Percentiles rank a stretch among this genome's conserved stretches.
phyloP scores from a whole-genome alignment of 805 yeast species.

The Suhomyces sp. region DNA sequence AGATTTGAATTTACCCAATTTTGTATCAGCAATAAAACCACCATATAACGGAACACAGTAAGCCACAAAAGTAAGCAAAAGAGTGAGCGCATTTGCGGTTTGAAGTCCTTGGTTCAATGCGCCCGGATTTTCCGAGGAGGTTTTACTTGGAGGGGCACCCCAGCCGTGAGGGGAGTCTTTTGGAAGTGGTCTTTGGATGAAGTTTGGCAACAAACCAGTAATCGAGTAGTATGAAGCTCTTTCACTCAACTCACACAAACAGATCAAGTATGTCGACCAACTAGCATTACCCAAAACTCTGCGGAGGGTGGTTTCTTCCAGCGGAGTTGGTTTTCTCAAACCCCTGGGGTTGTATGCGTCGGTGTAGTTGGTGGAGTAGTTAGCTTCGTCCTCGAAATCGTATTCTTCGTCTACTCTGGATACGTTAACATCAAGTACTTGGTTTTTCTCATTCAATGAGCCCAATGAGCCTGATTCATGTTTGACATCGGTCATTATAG shows the following conservation, averaged over 20 bases:
- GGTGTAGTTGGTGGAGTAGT: conserved; percentile 18
- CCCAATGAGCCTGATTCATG: background rate
- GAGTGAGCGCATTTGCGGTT: conserved; percentile 46
- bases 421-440: background rate
- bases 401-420: conserved; percentile 5
- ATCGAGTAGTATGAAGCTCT: conserved; percentile 54
- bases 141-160: conserved; percentile 29
- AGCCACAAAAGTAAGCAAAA: conserved; percentile 47
- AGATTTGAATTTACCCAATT: conserved; percentile 45
- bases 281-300: conserved; percentile 48
- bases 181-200: conserved; percentile 52
- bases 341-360: conserved; percentile 39
- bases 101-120: conserved; percentile 47
- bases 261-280: conserved; percentile 48
- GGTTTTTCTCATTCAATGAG: background rate
- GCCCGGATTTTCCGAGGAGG: conserved; percentile 43
- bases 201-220: conserved; percentile 43
- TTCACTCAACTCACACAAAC: conserved; percentile 46
- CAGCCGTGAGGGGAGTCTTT: conserved; percentile 46
- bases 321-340: conserved; percentile 32
- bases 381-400: conserved; percentile 15
- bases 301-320: conserved; percentile 25
- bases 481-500: background rate
- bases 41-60: conserved; percentile 51
- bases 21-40: conserved; percentile 51